Base-by-base conservation (phyloP, 331 rosid genomes). In the Quercus tomentella region DNA sequence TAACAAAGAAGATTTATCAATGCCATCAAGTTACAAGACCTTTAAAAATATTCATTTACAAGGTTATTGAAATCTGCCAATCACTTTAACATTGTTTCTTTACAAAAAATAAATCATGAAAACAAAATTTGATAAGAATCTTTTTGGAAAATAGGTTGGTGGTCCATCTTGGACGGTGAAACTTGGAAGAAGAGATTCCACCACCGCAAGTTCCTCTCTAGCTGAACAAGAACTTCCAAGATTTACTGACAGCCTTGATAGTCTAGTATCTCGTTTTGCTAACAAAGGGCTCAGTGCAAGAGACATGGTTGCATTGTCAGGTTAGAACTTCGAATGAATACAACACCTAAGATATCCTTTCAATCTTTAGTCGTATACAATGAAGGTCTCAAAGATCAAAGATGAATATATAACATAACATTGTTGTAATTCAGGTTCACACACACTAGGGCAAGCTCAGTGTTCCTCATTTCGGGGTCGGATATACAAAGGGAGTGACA, bases 251-350 rank as follows among this genome's bases (percentile, higher is more conserved):
- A 56, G 67, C 65, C 85, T 84, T 54, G 4, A 56, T 11, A 84
- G 62, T 76, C 87, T 84, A 10, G 52, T 76, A 2, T 66, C 80
- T 73, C 56, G 28, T 21, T 82, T 82, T 16, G 0, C 1, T 1
- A 61, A 60, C 2, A 86, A 79, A 51, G 82, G 80, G 1, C 78
- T 82, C 4, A 76, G 43, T 23, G 78, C 77, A 0, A 73, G 17
- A 67, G 86, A 82, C 10, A 82, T 86, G 86, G 82, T 82, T 43
- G 58, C 86, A 35, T 49, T 86, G 17, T 86, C 89, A 1, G 84
- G 86, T 85, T 70, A 74, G 20, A 31, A 41, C 49, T 41, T 41
- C 8, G 49, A 41, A 41, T 41, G 12, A 8, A 0, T 41, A 41
- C 49, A 41, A 8, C 49, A 41, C 49, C 49, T 7, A 15, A 4